These are phyloP conservation scores for Anthracocystis walkeri DNA, from an alignment of 1,284 basidiomycete genomes.

Conservation along the genomic window DNA sequence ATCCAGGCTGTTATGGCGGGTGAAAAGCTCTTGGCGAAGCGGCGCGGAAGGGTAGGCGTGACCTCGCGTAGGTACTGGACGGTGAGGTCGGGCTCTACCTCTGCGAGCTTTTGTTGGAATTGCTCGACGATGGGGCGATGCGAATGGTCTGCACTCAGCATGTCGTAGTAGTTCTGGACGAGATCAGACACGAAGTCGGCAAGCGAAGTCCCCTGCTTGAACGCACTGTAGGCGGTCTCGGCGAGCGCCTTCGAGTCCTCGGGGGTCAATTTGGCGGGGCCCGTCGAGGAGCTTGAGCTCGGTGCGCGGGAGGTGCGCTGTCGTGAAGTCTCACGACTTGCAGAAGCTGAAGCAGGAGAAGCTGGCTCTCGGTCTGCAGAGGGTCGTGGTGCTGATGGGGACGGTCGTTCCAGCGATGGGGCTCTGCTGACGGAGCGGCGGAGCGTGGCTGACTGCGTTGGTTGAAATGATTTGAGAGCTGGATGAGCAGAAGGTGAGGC, in stretches of 20 bases:
- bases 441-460: neutral
- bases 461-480: slow-evolving; percentile 11
- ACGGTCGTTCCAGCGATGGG: neutral
- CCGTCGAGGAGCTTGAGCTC: slow-evolving; percentile 2
- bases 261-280: slow-evolving; percentile 2
- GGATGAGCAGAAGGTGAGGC: slow-evolving; percentile 2
- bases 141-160: neutral
- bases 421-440: slow-evolving; percentile 17
- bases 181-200: slow-evolving; percentile 12
- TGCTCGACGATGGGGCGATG: slow-evolving; percentile 9
- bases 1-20: slow-evolving; percentile 7
- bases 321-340: slow-evolving; percentile 10
- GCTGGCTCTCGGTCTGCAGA: neutral
- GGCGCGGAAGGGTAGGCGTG: slow-evolving; percentile 8
- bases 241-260: slow-evolving; percentile 4
- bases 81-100: slow-evolving; percentile 3
- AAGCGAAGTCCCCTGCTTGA: slow-evolving; percentile 6
- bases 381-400: neutral
- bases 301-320: slow-evolving; percentile 7
- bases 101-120: slow-evolving; percentile 8
- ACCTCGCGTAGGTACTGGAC: slow-evolving; percentile 5
- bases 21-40: slow-evolving; percentile 3
- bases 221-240: neutral
- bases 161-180: slow-evolving; percentile 7
- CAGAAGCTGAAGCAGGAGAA: neutral